Percentiles rank a stretch among this genome's conserved stretches.
phyloP scores from a whole-genome alignment of 352 stramenopile species.

The Phytophthora uliginosa region DNA sequence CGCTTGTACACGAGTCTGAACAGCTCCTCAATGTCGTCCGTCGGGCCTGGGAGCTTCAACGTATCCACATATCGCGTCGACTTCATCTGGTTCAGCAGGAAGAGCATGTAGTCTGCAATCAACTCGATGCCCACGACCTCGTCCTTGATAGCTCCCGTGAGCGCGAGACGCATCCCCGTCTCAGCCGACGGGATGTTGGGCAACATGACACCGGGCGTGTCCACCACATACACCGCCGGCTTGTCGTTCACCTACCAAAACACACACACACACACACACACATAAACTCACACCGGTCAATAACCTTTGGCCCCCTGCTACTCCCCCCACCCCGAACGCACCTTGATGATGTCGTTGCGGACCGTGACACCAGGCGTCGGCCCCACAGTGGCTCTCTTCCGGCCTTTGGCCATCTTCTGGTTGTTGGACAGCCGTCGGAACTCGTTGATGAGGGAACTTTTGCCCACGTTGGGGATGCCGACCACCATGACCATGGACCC shows the following conservation, averaged over 20 bases:
- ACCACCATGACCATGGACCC: constrained; percentile 92
- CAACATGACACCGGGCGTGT: constrained; percentile 92
- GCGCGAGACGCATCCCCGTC: constrained; percentile 85
- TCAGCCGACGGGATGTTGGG: constrained; percentile 85
- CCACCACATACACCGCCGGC: constrained; percentile 90
- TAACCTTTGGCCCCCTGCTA: constrained; percentile 11
- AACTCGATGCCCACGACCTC: constrained; percentile 87
- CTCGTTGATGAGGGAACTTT: constrained; percentile 92
- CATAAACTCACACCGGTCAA: background rate
- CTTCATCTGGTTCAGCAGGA: constrained; percentile 83
- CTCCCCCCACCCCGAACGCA: constrained; percentile 14
- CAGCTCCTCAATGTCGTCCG: constrained; percentile 77
- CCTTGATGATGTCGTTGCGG: constrained; percentile 92
- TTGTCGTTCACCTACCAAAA: constrained; percentile 79
- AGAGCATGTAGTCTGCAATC: constrained; percentile 93
- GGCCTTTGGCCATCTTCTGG: constrained; percentile 80
- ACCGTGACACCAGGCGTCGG: constrained; percentile 89
- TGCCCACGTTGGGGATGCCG: constrained; percentile 93
- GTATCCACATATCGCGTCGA: constrained; percentile 86
- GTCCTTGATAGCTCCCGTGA: constrained; percentile 91
- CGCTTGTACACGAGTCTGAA: constrained; percentile 72
- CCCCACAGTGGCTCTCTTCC: constrained; percentile 84
- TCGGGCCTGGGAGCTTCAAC: constrained; percentile 72
- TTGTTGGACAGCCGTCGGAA: constrained; percentile 82
- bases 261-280: no score